Evolutionary conservation across 2,329 filamentous ascomycete genomes (phyloP), one percentile per base, ranked within the genome.

Genomic region (Apiospora sp.): DNA sequence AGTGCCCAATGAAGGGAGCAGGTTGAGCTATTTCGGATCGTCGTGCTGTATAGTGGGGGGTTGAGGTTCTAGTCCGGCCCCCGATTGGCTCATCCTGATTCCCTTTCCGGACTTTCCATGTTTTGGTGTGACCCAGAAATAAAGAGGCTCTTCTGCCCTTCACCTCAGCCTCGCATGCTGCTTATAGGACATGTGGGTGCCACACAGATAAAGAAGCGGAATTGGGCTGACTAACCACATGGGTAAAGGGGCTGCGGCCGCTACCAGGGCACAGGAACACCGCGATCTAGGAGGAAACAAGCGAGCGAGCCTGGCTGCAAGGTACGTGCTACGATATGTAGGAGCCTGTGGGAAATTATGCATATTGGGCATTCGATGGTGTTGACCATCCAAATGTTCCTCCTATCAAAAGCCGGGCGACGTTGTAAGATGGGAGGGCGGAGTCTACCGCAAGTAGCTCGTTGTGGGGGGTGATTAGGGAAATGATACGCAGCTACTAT

Each of bases 71-170:
- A 37, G 7, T 34, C 4, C 10, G 34, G 34, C 58, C 58, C 34
- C 58, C 58, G 58, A 64, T 64, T 64, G 58, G 58, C 22, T 64
- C 58, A 14, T 64, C 7, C n/a, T 64, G 58, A n/a, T 41, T 64
- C 58, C 22, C 58, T 64, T 64, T 64, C 34, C 22, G 34, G 10
- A 41, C 14, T 41, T 37, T 37, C 58, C 58, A 64, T 16, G n/a
- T n/a, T 64, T 34, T 41, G 58, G 58, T 64, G 58, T n/a, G 34
- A 41, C 58, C 30, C 30, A 34, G 58, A 16, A 12, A 30, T 5
- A 4, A 41, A 24, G 58, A 41, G 58, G 34, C 58, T 64, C 58
- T 64, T 64, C 41, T 41, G 34, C n/a, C 19, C 30, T 24, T 41
- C 58, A 19, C 58, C 58, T 64, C 58, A 64, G 58, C 58, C 58